Percentiles rank a stretch among this genome's conserved stretches.
Evolutionary conservation across 352 stramenopile genomes (phyloP).

Genomic region (Phytopythium vexans): DNA sequence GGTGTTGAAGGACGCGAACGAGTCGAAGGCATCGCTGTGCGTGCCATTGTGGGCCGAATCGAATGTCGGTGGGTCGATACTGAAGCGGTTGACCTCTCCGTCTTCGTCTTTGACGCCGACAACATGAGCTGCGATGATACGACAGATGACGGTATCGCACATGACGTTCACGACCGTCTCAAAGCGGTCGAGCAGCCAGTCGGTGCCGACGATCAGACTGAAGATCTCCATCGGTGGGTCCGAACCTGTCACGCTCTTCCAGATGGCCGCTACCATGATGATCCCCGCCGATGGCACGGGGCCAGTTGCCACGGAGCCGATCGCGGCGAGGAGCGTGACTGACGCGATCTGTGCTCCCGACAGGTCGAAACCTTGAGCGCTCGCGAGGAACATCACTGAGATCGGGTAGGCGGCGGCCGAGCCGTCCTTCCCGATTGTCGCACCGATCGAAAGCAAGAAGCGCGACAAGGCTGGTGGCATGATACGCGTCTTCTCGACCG

Average conservation of each 20-base stretch:
- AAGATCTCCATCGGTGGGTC: slow-evolving; percentile 15
- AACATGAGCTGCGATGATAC: no score
- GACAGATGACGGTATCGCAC: slow-evolving; percentile 18
- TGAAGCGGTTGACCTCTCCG: no score
- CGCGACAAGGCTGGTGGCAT: slow-evolving; percentile 13
- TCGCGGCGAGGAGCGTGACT: slow-evolving; percentile 19
- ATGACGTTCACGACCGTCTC: slow-evolving; percentile 20
- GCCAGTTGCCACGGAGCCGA: slow-evolving; percentile 11
- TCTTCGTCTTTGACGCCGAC: no score
- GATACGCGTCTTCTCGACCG: slow-evolving; percentile 16
- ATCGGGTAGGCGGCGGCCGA: slow-evolving; percentile 22
- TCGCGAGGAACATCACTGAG: slow-evolving; percentile 32
- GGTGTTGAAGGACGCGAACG: no score
- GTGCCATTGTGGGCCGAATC: no score
- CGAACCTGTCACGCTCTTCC: slow-evolving; percentile 20
- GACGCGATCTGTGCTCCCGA: slow-evolving; percentile 16
- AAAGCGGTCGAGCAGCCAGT: slow-evolving; percentile 31
- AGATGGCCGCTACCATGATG: slow-evolving; percentile 26
- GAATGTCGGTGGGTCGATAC: no score
- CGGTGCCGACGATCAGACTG: slow-evolving; percentile 15
- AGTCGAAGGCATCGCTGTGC: no score
- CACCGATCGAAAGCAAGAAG: slow-evolving; percentile 23
- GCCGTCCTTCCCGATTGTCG: slow-evolving; percentile 30
- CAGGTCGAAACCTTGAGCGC: slow-evolving; percentile 15
- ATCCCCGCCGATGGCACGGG: slow-evolving; percentile 14